Evolutionary conservation across 108 stramenopile genomes (phyloP).

Genomic region (Nitzschia sp.): DNA sequence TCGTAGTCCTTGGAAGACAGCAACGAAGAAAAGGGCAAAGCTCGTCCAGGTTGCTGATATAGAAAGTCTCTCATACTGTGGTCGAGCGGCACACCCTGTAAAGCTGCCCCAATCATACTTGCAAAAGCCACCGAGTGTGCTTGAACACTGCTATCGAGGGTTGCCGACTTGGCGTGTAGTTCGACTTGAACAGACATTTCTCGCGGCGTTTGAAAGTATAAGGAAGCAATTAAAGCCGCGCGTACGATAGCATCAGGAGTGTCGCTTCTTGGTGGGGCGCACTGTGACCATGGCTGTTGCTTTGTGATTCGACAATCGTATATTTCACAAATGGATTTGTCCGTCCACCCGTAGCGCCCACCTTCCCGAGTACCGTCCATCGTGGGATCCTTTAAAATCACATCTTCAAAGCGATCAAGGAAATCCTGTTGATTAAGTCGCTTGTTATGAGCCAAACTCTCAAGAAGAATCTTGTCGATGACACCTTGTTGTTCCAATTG

Average conservation of each 20-base stretch:
- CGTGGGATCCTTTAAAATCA: slow-evolving; percentile 11
- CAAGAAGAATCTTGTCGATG: slow-evolving; percentile 19
- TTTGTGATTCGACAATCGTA: slow-evolving; percentile 9
- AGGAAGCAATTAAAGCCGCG: slow-evolving; percentile 6
- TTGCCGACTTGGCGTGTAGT: slow-evolving; percentile 9
- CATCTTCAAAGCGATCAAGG: slow-evolving; percentile 10
- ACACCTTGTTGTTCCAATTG: slow-evolving; percentile 19
- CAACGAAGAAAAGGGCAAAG: slow-evolving; percentile 18
- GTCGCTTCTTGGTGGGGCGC: slow-evolving; percentile 16
- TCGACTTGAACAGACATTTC: slow-evolving; percentile 11
- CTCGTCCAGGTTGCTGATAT: slow-evolving; percentile 8
- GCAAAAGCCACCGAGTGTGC: slow-evolving; percentile 19
- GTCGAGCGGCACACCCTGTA: slow-evolving; percentile 13
- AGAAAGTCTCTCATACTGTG: background rate
- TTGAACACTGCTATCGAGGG: slow-evolving; percentile 19
- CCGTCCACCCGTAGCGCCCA: slow-evolving; percentile 19
- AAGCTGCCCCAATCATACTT: slow-evolving; percentile 2
- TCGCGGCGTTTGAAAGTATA: slow-evolving; percentile 14
- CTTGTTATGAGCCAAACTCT: slow-evolving; percentile 14
- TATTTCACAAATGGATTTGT: slow-evolving; percentile 15
- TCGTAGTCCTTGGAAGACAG: slow-evolving; percentile 1
- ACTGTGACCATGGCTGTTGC: slow-evolving; percentile 12
- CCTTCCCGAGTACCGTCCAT: slow-evolving; percentile 26
- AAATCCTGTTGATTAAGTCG: slow-evolving; percentile 21
- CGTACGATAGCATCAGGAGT: slow-evolving; percentile 23